Percentiles rank a stretch among this genome's conserved stretches.
Conservation (phyloP, 352 stramenopile species). For the Globisporangium radiosum region DNA sequence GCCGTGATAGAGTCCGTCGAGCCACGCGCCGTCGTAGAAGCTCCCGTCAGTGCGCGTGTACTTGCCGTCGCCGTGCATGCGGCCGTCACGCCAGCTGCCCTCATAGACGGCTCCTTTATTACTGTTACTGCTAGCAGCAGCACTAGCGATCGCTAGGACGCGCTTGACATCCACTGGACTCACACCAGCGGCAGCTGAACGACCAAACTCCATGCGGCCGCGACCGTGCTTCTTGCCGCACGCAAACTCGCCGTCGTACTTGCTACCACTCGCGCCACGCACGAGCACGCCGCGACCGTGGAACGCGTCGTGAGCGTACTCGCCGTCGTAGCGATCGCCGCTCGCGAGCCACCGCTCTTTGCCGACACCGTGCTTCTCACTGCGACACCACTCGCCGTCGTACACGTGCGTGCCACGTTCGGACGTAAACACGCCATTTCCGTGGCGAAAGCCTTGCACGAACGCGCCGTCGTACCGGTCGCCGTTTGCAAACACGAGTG, state of each 20-base stretch:
- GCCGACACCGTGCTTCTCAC: slow-evolving; percentile 41
- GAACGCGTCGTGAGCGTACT: slow-evolving; percentile 47
- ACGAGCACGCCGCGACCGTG: slow-evolving; percentile 49
- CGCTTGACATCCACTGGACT: slow-evolving; percentile 5
- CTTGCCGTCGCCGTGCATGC: slow-evolving; percentile 64
- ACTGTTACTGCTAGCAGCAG: background rate
- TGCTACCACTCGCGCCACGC: slow-evolving; percentile 28
- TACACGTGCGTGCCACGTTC: slow-evolving; percentile 41
- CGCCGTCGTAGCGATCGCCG: slow-evolving; percentile 58
- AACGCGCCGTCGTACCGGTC: slow-evolving; percentile 70
- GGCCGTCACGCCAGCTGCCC: slow-evolving; percentile 49
- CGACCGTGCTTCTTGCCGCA: slow-evolving; percentile 42
- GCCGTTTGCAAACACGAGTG: slow-evolving; percentile 53
- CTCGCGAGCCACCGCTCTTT: slow-evolving; percentile 49
- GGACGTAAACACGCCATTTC: slow-evolving; percentile 45
- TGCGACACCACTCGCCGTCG: slow-evolving; percentile 54
- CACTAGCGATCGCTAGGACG: background rate
- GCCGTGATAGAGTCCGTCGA: slow-evolving; percentile 50
- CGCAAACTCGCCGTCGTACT: slow-evolving; percentile 59
- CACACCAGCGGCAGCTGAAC: background rate
- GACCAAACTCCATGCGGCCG: slow-evolving; percentile 56
- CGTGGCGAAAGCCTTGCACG: slow-evolving; percentile 46
- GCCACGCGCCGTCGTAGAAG: slow-evolving; percentile 64
- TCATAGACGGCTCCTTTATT: slow-evolving; percentile 30
- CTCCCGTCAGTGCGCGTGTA: slow-evolving; percentile 50